These are phyloP conservation scores for Schwanniomyces polymorphus DNA, from an alignment of 805 yeast species.

Conservation along the genomic window DNA sequence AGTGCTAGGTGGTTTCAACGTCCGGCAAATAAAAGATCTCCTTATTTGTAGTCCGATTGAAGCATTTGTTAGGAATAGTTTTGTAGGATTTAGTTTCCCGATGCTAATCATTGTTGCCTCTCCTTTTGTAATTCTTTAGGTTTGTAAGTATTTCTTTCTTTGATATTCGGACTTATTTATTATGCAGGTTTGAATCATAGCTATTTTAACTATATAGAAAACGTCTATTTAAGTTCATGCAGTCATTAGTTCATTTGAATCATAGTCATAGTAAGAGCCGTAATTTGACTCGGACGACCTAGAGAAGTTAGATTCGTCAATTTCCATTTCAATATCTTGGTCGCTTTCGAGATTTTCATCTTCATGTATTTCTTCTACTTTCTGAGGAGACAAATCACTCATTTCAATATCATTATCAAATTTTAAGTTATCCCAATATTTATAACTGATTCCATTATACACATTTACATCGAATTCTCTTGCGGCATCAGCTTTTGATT, in stretches of 20 bases:
- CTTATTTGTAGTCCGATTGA: neutral
- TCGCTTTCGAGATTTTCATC: neutral
- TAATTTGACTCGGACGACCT: slow-evolving; percentile 12
- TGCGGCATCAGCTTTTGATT: neutral
- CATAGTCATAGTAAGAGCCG: slow-evolving; percentile 14
- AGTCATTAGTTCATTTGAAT: neutral
- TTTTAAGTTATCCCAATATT: slow-evolving; percentile 36
- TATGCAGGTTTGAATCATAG: neutral
- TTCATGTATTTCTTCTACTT: neutral
- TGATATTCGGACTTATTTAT: neutral
- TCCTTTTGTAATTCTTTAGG: neutral
- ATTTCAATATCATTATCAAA: slow-evolving; percentile 27
- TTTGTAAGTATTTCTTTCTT: neutral
- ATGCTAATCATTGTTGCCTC: neutral
- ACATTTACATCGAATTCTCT: slow-evolving; percentile 8
- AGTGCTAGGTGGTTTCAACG: neutral
- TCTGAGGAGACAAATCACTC: slow-evolving; percentile 6
- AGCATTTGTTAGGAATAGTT: neutral
- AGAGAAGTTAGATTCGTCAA: neutral
- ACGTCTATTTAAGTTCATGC: neutral
- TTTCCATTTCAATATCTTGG: slow-evolving; percentile 7
- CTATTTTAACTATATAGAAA: neutral
- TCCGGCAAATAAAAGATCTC: neutral
- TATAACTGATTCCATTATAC: slow-evolving; percentile 26
- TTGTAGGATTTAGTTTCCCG: neutral